Evolutionary conservation across 2,329 filamentous ascomycete genomes (phyloP).

Genomic region (Clonostachys rosea): DNA sequence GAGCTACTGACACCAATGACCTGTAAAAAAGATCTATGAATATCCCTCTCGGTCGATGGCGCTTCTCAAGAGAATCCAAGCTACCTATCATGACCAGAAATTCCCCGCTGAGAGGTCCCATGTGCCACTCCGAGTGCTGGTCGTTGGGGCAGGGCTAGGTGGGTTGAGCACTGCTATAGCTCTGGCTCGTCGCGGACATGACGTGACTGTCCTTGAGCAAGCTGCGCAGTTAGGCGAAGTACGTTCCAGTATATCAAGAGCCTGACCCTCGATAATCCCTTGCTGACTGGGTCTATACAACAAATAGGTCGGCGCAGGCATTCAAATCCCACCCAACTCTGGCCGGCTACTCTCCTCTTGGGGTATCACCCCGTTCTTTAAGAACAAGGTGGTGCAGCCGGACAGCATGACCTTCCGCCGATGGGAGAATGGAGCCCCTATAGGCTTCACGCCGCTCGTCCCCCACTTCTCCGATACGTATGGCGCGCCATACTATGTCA

Average conservation of each 20-base stretch:
- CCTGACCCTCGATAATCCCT: not conserved
- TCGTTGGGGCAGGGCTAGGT: constrained; percentile 34
- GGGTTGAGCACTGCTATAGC: constrained; percentile 32
- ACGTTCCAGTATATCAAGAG: not conserved
- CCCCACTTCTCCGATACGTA: constrained; percentile 16
- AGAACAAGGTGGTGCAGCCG: constrained; percentile 10
- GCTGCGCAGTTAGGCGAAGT: constrained; percentile 31
- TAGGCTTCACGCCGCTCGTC: constrained; percentile 20
- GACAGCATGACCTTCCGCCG: constrained; percentile 18
- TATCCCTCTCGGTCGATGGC: no score
- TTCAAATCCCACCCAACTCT: constrained; percentile 24
- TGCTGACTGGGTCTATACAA: not conserved
- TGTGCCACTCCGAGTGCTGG: constrained; percentile 10
- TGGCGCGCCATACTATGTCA: constrained; percentile 22
- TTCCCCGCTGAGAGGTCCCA: no score
- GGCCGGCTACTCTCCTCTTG: constrained; percentile 19
- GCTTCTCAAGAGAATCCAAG: no score
- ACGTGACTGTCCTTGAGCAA: constrained; percentile 31
- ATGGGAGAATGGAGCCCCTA: constrained; percentile 17
- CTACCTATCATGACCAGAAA: no score
- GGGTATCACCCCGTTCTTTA: constrained; percentile 13
- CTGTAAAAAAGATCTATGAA: no score
- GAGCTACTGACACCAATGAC: no score
- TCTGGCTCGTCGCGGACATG: constrained; percentile 24
- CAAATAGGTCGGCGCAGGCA: constrained; percentile 20